A percentile compares a stretch with the other conserved stretches of the same genome.
These are phyloP conservation scores for Discostella pseudostelligera DNA, from an alignment of 108 stramenopile genomes.

Conservation along the genomic window DNA sequence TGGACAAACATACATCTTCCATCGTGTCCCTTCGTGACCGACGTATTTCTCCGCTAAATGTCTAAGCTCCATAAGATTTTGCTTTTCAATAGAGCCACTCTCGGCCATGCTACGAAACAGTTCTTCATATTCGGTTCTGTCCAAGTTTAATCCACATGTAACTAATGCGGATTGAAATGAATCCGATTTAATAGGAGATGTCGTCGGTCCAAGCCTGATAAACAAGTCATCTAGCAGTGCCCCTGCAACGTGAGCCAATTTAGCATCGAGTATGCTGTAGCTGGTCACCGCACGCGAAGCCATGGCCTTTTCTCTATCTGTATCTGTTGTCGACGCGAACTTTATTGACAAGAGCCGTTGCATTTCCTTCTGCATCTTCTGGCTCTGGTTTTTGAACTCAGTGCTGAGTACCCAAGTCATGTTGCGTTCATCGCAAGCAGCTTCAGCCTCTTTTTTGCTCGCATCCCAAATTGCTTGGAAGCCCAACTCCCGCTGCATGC, in stretches of 20 bases:
- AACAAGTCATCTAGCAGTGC: conserved; percentile 18
- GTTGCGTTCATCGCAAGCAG: conserved; percentile 5
- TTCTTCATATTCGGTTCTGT: background rate
- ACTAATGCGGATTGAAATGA: conserved; percentile 14
- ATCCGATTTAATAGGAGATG: background rate
- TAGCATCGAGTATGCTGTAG: conserved; percentile 31
- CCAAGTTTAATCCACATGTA: conserved; percentile 8
- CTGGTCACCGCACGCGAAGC: conserved; percentile 14
- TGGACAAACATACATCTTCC: conserved; percentile 30
- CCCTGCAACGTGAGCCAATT: conserved; percentile 3
- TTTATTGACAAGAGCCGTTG: conserved; percentile 5
- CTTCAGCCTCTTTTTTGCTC: conserved; percentile 13
- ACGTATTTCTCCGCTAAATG: conserved; percentile 13
- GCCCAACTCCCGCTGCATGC: conserved; percentile 2
- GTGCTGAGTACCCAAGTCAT: conserved; percentile 14
- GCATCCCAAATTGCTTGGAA: conserved; percentile 19
- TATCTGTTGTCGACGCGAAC: background rate
- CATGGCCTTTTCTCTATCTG: conserved; percentile 22
- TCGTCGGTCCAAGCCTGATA: background rate
- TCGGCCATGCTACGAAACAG: conserved; percentile 8
- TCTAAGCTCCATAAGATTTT: conserved; percentile 12
- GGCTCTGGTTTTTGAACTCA: conserved; percentile 18
- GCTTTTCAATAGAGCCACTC: background rate
- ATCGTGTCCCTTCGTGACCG: conserved; percentile 22
- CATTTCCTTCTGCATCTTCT: conserved; percentile 29